phyloP scores from a whole-genome alignment of 495 filamentous ascomycete species.

The Hypomontagnella submonticulosa region DNA sequence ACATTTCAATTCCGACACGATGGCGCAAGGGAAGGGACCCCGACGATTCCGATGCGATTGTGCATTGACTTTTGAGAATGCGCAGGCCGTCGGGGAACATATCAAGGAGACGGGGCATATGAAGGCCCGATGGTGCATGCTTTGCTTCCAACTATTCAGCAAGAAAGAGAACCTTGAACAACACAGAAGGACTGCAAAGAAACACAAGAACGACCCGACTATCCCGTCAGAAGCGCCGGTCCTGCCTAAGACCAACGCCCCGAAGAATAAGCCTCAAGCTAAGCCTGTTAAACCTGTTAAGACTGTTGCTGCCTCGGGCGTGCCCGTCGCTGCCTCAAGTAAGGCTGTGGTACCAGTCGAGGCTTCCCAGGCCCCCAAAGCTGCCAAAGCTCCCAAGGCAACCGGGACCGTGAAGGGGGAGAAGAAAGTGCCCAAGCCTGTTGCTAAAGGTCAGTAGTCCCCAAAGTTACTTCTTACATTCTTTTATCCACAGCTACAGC shows the following conservation, averaged over 20 bases:
- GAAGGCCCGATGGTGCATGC: constrained; percentile 23
- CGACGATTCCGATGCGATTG: constrained; percentile 24
- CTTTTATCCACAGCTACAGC: background rate
- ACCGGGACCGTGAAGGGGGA: constrained; percentile 1
- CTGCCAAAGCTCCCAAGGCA: background rate
- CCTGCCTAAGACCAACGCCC: too few relatives aligned
- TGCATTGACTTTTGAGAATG: constrained; percentile 6
- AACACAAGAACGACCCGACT: constrained; percentile 11
- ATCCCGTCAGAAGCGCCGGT: background rate
- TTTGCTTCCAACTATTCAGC: constrained; percentile 7
- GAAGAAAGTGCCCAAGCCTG: background rate
- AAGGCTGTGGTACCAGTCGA: background rate
- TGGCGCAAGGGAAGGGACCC: constrained; percentile 5
- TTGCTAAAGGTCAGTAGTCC: constrained; percentile 7
- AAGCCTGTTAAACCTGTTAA: too few relatives aligned
- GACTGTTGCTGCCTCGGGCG: too few relatives aligned
- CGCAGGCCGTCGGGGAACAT: constrained; percentile 3
- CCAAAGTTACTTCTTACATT: background rate
- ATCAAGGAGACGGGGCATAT: constrained; percentile 27
- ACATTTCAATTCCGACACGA: background rate
- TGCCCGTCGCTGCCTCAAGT: background rate
- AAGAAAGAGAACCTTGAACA: constrained; percentile 4
- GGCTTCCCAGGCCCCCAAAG: background rate
- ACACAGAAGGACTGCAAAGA: constrained; percentile 12
- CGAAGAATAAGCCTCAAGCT: too few relatives aligned